Percentiles rank a stretch among this genome's conserved stretches.
phyloP scores from a whole-genome alignment of 805 yeast species.

The Nakazawaea pomicola region DNA sequence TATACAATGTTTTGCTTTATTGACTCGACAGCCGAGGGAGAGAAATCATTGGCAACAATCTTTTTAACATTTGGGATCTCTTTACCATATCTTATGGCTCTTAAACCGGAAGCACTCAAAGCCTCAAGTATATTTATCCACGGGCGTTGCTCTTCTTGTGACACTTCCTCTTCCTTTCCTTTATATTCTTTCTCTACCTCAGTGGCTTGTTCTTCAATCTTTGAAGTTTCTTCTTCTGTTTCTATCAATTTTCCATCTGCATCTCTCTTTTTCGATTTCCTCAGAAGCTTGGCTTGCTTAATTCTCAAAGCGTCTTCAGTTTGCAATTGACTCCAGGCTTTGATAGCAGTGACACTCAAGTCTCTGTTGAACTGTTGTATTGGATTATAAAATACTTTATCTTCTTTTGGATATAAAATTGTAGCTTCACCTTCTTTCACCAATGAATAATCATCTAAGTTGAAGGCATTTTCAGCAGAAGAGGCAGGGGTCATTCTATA shows the following conservation, averaged over 20 bases:
- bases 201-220: neutral
- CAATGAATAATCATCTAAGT: constrained; percentile 25
- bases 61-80: constrained; percentile 75
- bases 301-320: constrained; percentile 24
- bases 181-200: constrained; percentile 19
- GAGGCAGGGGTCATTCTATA: neutral
- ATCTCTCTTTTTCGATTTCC: constrained; percentile 9
- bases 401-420: constrained; percentile 75
- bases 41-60: constrained; percentile 86
- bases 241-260: constrained; percentile 8
- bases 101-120: constrained; percentile 87
- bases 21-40: constrained; percentile 78
- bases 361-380: constrained; percentile 97
- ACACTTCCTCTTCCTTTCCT: constrained; percentile 11
- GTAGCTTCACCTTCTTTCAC: constrained; percentile 79
- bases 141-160: constrained; percentile 24
- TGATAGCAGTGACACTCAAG: constrained; percentile 74
- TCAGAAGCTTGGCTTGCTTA: constrained; percentile 13
- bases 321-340: constrained; percentile 76
- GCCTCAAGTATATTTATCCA: constrained; percentile 80
- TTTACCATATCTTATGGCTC: constrained; percentile 90
- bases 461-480: neutral
- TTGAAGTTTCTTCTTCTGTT: constrained; percentile 7
- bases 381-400: constrained; percentile 89
- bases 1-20: constrained; percentile 67